These are phyloP conservation scores for Cyclotella sp. DNA, from an alignment of 108 stramenopile species.

Conservation along the genomic window DNA sequence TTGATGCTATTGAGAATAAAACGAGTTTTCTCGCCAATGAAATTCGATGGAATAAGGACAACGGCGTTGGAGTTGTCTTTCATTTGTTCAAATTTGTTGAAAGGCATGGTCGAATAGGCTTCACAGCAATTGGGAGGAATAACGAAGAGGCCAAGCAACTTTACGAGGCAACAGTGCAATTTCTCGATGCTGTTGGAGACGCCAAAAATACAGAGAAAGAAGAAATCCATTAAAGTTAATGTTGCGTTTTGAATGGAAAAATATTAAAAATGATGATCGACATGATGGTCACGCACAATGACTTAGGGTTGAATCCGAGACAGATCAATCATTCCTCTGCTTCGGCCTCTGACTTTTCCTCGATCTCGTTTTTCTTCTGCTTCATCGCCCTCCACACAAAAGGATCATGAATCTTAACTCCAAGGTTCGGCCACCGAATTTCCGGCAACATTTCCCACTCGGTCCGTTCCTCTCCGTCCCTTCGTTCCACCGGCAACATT, in stretches of 20 bases:
- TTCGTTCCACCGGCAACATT: conserved; percentile 65
- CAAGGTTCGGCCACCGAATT: conserved; percentile 70
- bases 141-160: conserved; percentile 25
- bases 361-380: conserved; percentile 21
- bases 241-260: neutral
- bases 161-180: conserved; percentile 19
- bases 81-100: conserved; percentile 43
- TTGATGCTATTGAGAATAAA: conserved; percentile 31
- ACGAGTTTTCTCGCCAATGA: conserved; percentile 13
- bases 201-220: neutral
- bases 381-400: conserved; percentile 23
- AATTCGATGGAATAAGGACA: conserved; percentile 39
- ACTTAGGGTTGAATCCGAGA: neutral
- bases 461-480: neutral
- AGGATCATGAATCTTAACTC: conserved; percentile 45
- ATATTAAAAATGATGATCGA: no score
- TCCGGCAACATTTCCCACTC: conserved; percentile 65
- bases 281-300: no score
- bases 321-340: neutral
- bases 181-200: conserved; percentile 19
- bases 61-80: conserved; percentile 40
- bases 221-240: neutral
- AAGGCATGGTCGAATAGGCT: conserved; percentile 38
- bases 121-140: conserved; percentile 37
- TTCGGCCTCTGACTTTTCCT: neutral